These are phyloP conservation scores for Dioscorea zingiberensis DNA, from an alignment of 106 monocot species.

Conservation along the genomic window DNA sequence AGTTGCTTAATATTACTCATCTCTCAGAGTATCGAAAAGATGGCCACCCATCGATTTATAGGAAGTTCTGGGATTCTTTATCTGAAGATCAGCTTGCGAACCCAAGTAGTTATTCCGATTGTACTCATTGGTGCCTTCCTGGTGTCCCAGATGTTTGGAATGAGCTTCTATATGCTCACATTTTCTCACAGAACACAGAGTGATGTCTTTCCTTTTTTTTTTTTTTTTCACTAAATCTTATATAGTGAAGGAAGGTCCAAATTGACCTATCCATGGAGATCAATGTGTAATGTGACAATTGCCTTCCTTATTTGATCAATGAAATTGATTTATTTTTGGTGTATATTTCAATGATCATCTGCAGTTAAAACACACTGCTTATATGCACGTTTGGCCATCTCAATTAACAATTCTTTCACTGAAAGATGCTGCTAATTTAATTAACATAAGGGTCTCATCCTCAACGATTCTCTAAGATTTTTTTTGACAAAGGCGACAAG, in stretches of 20 bases:
- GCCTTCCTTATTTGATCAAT: no score
- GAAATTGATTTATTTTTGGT: no score
- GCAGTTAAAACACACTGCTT: no score
- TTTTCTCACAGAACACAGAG: conserved; percentile 6
- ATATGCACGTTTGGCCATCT: no score
- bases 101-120: conserved; percentile 10
- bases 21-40: conserved; percentile 14
- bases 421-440: no score
- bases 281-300: no score
- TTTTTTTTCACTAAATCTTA: neutral
- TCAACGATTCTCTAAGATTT: no score
- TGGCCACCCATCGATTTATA: conserved; percentile 13
- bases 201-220: neutral
- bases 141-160: conserved; percentile 20
- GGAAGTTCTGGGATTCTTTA: conserved; percentile 4
- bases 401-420: no score
- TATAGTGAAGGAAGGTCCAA: neutral
- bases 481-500: no score
- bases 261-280: no score
- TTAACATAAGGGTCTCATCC: no score
- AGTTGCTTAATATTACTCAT: conserved; percentile 14
- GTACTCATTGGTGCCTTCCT: conserved; percentile 18
- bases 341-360: no score
- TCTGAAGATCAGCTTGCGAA: conserved; percentile 8
- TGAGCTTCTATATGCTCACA: conserved; percentile 9